phyloP scores from a whole-genome alignment of 2,329 filamentous ascomycete genomes.

The Decorospora gaudefroyi region DNA sequence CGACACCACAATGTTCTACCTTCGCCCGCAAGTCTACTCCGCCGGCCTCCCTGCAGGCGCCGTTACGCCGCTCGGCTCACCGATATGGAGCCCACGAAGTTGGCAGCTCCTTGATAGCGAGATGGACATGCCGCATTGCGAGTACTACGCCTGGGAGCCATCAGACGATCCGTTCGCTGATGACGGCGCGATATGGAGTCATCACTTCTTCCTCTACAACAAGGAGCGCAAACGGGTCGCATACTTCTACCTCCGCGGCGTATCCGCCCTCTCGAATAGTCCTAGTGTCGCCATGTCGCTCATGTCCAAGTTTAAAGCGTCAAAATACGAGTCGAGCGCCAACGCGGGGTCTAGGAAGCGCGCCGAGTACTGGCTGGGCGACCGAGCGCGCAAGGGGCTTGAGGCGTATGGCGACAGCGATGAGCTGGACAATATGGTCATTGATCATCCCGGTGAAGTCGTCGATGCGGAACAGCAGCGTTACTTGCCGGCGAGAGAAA shows the following conservation, averaged over 20 bases:
- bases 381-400: constrained; percentile 57
- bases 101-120: constrained; percentile 93
- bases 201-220: constrained; percentile 98
- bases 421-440: constrained; percentile 50
- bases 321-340: constrained; percentile 56
- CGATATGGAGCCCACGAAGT: constrained; percentile 84
- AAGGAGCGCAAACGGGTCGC: constrained; percentile 88
- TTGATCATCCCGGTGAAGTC: constrained; percentile 46
- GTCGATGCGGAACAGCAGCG: constrained; percentile 49
- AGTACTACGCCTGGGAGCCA: constrained; percentile 85
- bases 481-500: constrained; percentile 35
- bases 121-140: constrained; percentile 88
- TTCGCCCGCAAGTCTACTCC: constrained; percentile 65
- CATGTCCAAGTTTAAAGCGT: constrained; percentile 46
- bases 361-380: constrained; percentile 85
- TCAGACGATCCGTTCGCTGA: constrained; percentile 90
- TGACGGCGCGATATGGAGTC: constrained; percentile 90
- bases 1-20: constrained; percentile 82
- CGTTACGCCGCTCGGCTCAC: constrained; percentile 56
- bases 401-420: constrained; percentile 53
- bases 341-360: constrained; percentile 72
- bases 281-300: constrained; percentile 52
- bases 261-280: constrained; percentile 73
- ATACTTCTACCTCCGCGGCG: constrained; percentile 89
- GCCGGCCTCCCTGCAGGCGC: constrained; percentile 52